Conservation (phyloP, 768 basidiomycete species). For the Rhodosporidiobolus sp. region DNA sequence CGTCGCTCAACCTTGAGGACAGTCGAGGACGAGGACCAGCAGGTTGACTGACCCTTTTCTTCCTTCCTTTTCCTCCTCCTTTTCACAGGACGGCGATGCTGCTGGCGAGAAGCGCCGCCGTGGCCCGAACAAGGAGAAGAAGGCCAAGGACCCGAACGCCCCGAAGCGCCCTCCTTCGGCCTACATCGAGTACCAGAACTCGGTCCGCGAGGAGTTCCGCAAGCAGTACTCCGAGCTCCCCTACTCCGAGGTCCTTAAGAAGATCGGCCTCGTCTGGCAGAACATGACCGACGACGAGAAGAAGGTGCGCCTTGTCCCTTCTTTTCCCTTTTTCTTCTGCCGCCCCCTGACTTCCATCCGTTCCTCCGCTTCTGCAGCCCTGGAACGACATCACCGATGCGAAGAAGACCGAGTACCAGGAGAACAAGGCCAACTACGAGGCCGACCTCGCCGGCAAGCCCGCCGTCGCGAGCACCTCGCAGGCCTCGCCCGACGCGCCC, state of each 20-base stretch:
- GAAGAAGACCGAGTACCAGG: constrained; percentile 32
- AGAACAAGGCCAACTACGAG: constrained; percentile 34
- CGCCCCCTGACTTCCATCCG: not conserved
- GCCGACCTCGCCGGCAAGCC: constrained; percentile 10
- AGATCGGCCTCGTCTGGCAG: constrained; percentile 74
- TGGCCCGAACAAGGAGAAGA: constrained; percentile 55
- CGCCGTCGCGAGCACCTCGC: not conserved
- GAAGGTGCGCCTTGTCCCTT: constrained; percentile 57
- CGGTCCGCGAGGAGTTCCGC: constrained; percentile 71
- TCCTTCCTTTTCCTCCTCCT: not conserved
- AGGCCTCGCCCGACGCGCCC: constrained; percentile 25
- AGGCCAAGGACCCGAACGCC: constrained; percentile 80
- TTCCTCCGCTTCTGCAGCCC: constrained; percentile 6
- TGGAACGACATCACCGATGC: constrained; percentile 35
- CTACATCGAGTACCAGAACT: constrained; percentile 92
- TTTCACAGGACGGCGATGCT: constrained; percentile 27
- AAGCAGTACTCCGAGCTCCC: constrained; percentile 61
- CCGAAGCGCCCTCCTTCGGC: constrained; percentile 90
- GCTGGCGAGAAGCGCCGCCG: constrained; percentile 57
- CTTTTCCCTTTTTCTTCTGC: not conserved
- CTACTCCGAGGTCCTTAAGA: constrained; percentile 67
- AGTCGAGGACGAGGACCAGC: too few species aligned
- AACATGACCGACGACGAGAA: constrained; percentile 66
- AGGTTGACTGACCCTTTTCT: not conserved
- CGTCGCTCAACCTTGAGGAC: too few species aligned